phyloP scores from a whole-genome alignment of 1,284 basidiomycete species.

The Boletellus deceptivus region DNA sequence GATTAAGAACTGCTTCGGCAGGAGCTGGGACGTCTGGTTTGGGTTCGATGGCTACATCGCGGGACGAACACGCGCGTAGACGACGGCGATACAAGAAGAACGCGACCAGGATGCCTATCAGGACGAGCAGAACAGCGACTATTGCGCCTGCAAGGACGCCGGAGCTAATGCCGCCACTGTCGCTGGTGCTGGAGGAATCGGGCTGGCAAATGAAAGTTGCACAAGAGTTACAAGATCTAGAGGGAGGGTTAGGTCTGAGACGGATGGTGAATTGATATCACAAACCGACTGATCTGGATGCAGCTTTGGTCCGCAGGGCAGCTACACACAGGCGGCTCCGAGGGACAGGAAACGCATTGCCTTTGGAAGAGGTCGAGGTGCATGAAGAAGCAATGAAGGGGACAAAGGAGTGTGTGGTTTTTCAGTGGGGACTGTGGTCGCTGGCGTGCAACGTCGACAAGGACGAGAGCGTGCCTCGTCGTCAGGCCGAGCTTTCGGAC shows the following conservation, averaged over 20 bases:
- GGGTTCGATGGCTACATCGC: constrained; percentile 35
- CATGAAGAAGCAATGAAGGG: constrained; percentile 45
- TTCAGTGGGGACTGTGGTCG: constrained; percentile 2
- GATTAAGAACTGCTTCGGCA: constrained; percentile 71
- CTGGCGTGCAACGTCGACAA: neutral
- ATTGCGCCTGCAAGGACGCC: constrained; percentile 76
- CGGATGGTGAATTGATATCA: constrained; percentile 10
- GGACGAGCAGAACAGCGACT: constrained; percentile 59
- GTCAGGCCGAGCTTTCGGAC: neutral
- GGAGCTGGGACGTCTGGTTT: constrained; percentile 67
- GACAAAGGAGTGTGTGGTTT: constrained; percentile 35
- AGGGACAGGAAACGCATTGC: constrained; percentile 44
- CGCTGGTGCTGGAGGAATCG: constrained; percentile 7
- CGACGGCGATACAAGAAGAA: constrained; percentile 66
- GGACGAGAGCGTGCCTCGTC: neutral
- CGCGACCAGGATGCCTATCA: constrained; percentile 47
- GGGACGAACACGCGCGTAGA: constrained; percentile 28
- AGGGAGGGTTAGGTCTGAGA: constrained; percentile 13
- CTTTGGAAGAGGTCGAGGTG: constrained; percentile 47
- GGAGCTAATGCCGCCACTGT: constrained; percentile 49
- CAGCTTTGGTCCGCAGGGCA: constrained; percentile 57
- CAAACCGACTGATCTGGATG: constrained; percentile 56
- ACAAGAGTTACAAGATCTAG: constrained; percentile 59
- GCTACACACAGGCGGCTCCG: constrained; percentile 46
- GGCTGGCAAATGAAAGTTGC: constrained; percentile 36